Conservation (phyloP, 495 filamentous ascomycete genomes). For the Xylaria palmicola region DNA sequence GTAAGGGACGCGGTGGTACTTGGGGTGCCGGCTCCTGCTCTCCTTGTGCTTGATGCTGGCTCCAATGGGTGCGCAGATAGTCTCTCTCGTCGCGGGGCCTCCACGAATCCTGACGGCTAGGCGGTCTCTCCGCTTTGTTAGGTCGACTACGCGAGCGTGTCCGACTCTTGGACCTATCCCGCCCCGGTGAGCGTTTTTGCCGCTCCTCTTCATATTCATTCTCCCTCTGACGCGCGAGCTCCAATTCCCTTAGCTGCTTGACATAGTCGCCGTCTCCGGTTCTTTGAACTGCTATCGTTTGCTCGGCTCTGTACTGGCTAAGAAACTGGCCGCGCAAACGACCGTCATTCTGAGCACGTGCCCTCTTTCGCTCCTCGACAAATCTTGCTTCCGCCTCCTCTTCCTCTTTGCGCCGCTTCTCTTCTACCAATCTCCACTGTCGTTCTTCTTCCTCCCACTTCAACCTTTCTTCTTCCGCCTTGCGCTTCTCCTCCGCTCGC, state of each 20-base stretch:
- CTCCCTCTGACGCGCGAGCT: slow-evolving; percentile 82
- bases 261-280: slow-evolving; percentile 49
- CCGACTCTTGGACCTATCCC: slow-evolving; percentile 27
- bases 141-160: slow-evolving; percentile 41
- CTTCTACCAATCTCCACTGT: slow-evolving; percentile 79
- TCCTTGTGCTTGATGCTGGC: slow-evolving; percentile 50
- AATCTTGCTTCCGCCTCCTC: slow-evolving; percentile 65
- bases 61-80: slow-evolving; percentile 69
- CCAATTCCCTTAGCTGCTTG: slow-evolving; percentile 77
- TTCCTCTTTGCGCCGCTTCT: slow-evolving; percentile 70
- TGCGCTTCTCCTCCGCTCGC: slow-evolving; percentile 66
- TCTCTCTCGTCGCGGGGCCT: slow-evolving; percentile 69
- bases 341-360: slow-evolving; percentile 58
- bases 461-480: slow-evolving; percentile 72
- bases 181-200: slow-evolving; percentile 51
- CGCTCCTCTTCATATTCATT: slow-evolving; percentile 79
- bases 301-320: slow-evolving; percentile 77
- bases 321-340: slow-evolving; percentile 80
- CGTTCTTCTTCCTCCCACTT: slow-evolving; percentile 84
- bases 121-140: slow-evolving; percentile 49
- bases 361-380: slow-evolving; percentile 63
- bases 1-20: slow-evolving; percentile 40
- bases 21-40: slow-evolving; percentile 33
- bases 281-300: slow-evolving; percentile 34
- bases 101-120: slow-evolving; percentile 63